phyloP scores from a whole-genome alignment of 768 basidiomycete species.

The Dioszegia crocea region DNA sequence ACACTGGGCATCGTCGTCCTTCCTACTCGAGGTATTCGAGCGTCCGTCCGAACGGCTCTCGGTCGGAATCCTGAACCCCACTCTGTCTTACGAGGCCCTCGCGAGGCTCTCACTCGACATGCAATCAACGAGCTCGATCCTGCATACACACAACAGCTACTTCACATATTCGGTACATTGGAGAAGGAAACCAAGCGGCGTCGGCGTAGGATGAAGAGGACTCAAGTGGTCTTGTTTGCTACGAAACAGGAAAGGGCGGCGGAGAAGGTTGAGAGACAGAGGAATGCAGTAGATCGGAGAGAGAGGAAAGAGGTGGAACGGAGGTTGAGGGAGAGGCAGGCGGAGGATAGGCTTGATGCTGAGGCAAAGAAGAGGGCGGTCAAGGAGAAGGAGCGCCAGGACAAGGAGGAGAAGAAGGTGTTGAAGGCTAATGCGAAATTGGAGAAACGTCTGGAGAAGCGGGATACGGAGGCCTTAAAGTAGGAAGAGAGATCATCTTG shows the following conservation, averaged over 20 bases:
- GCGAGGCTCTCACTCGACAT: conserved; percentile 7
- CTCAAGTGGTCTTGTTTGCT: background rate
- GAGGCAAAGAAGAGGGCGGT: background rate
- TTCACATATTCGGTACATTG: background rate
- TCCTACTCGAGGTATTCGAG: conserved; percentile 10
- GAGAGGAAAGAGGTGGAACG: background rate
- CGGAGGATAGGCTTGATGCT: background rate
- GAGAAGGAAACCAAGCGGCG: background rate
- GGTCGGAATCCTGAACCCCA: conserved; percentile 1
- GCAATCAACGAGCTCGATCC: background rate
- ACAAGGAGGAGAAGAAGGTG: background rate
- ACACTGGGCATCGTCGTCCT: conserved; percentile 15
- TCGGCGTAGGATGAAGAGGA: background rate
- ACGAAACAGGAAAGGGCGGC: background rate
- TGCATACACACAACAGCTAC: background rate
- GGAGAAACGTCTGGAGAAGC: background rate
- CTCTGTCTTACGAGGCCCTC: conserved; percentile 13
- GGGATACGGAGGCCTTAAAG: too few species aligned
- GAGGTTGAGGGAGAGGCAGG: background rate
- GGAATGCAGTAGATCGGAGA: background rate
- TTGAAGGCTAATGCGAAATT: background rate
- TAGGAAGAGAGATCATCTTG: too few species aligned
- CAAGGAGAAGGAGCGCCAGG: background rate
- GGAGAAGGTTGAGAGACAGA: background rate
- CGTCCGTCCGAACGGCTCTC: background rate